phyloP scores from a whole-genome alignment of 148 eudicot genomes.

The Salicornia ramosissima region DNA sequence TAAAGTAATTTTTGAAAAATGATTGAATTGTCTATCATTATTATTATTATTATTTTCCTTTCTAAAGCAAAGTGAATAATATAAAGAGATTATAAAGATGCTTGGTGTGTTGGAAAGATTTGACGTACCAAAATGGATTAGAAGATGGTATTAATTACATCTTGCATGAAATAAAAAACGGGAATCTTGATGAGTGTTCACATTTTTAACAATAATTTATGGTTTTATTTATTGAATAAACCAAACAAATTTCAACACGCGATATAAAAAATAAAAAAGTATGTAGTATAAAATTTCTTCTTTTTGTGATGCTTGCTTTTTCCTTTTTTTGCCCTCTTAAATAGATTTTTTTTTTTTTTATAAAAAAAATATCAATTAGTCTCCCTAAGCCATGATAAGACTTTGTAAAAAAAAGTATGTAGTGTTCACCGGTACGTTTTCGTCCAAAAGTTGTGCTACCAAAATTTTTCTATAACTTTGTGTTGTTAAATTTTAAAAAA shows the following conservation, averaged over 20 bases:
- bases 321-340: not conserved
- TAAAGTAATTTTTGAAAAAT: not conserved
- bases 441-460: too few species aligned
- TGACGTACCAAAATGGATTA: slow-evolving; percentile 10
- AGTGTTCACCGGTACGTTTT: too few species aligned
- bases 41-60: too few species aligned
- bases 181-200: slow-evolving; percentile 3
- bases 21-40: not conserved
- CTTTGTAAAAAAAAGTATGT: too few species aligned
- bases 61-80: not conserved
- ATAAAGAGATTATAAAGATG: slow-evolving; percentile 2
- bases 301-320: too few species aligned
- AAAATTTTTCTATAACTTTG: too few species aligned
- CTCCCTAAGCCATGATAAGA: too few species aligned
- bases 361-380: not conserved
- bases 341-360: not conserved
- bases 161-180: not conserved
- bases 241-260: not conserved
- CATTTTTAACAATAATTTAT: not conserved
- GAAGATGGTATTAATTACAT: slow-evolving; percentile 3
- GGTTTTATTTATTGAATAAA: not conserved
- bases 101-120: slow-evolving; percentile 14
- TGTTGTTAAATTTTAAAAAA: too few species aligned
- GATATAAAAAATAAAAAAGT: not conserved
- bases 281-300: too few species aligned